These are phyloP conservation scores for Myxozyma nipponensis DNA, from an alignment of 805 yeast species.

Conservation along the genomic window DNA sequence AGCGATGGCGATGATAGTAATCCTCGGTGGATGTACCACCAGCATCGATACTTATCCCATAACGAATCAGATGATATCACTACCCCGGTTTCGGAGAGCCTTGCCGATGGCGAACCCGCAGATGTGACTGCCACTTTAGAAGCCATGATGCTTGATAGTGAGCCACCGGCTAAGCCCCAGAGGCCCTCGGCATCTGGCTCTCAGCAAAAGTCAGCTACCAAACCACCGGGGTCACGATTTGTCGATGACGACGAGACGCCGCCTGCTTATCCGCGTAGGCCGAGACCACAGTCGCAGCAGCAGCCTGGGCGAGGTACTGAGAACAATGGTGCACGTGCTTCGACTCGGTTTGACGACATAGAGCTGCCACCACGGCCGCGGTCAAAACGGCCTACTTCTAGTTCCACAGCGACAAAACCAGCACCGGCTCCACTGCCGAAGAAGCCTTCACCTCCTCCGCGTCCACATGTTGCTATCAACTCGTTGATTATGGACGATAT, in stretches of 20 bases:
- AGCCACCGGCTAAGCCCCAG: neutral
- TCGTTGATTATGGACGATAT: constrained; percentile 36
- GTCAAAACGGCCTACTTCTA: neutral
- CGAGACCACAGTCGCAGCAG: neutral
- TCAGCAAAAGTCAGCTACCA: neutral
- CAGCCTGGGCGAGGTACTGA: neutral
- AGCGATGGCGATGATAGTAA: constrained; percentile 8
- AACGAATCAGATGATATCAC: constrained; percentile 11
- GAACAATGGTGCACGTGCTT: neutral
- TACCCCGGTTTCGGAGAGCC: constrained; percentile 12
- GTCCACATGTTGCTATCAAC: constrained; percentile 31
- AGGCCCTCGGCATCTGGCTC: neutral
- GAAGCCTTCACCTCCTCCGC: constrained; percentile 12
- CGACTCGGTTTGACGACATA: neutral
- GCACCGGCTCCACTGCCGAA: neutral
- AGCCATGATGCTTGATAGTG: constrained; percentile 17
- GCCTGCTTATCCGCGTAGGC: neutral
- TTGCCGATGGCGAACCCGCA: neutral
- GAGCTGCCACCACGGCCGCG: neutral
- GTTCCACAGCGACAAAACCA: constrained; percentile 1
- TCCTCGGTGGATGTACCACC: constrained; percentile 27
- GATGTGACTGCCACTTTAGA: constrained; percentile 12
- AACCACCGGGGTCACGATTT: neutral
- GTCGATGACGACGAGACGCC: constrained; percentile 14
- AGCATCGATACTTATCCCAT: constrained; percentile 11